Conservation (phyloP, 1,284 basidiomycete species). For the Phellinidium pouzarii region DNA sequence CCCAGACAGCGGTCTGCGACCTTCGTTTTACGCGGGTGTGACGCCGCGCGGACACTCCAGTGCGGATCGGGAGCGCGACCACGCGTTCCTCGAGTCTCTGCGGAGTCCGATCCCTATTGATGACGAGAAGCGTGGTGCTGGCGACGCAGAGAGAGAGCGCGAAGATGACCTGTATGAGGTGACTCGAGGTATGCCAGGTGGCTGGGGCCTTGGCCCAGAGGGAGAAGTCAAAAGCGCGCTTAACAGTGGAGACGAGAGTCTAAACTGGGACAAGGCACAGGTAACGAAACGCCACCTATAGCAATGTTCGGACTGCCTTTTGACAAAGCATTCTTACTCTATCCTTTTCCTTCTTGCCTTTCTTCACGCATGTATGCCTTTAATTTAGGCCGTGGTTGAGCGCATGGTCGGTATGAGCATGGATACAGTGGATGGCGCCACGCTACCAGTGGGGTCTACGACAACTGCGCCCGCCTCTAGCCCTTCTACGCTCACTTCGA, state of each 20-base stretch:
- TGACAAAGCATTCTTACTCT: neutral
- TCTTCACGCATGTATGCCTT: neutral
- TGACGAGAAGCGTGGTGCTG: neutral
- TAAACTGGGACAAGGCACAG: constrained; percentile 65
- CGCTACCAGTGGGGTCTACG: neutral
- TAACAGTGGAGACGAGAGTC: constrained; percentile 23
- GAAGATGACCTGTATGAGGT: constrained; percentile 1
- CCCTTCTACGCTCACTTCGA: neutral
- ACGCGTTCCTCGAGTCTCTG: constrained; percentile 12
- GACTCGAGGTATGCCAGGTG: neutral
- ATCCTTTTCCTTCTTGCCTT: neutral
- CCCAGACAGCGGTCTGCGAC: neutral
- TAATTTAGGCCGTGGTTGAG: constrained; percentile 47
- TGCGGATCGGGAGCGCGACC: constrained; percentile 12
- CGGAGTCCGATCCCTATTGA: constrained; percentile 13
- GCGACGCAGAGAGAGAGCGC: neutral
- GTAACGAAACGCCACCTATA: constrained; percentile 25
- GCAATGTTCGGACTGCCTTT: constrained; percentile 15
- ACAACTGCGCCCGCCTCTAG: neutral
- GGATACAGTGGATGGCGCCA: constrained; percentile 11
- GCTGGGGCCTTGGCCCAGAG: neutral
- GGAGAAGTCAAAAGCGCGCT: constrained; percentile 17
- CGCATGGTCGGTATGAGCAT: constrained; percentile 55
- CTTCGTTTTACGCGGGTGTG: constrained; percentile 5
- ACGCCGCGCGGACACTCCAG: constrained; percentile 14